A percentile compares a stretch with the other conserved stretches of the same genome.
Evolutionary conservation across 2,329 filamentous ascomycete genomes (phyloP).

Genomic region (Aspergillus costaricaensis): DNA sequence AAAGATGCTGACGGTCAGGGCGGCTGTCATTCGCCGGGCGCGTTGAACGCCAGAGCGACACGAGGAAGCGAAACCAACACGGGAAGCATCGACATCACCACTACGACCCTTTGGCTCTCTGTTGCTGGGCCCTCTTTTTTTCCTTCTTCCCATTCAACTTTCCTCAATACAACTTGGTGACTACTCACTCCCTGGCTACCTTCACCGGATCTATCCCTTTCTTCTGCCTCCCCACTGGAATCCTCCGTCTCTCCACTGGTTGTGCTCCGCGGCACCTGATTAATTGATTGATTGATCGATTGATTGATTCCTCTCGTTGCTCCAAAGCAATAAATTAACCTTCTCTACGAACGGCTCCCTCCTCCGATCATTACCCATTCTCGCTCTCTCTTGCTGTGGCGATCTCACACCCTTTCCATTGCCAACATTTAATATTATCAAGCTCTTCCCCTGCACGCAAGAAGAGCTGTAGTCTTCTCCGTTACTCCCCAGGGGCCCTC

Average conservation of each 20-base stretch:
- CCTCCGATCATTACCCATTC: background rate
- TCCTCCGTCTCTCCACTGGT: background rate
- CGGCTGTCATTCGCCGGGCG: conserved; percentile 11
- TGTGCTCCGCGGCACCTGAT: background rate
- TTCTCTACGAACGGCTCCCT: background rate
- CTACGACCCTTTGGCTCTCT: background rate
- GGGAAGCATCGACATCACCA: conserved; percentile 14
- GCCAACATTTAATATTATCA: background rate
- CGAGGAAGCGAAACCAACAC: conserved; percentile 11
- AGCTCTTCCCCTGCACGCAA: background rate
- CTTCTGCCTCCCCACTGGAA: background rate
- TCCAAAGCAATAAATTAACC: conserved; percentile 1
- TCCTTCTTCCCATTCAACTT: background rate
- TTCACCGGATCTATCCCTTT: background rate
- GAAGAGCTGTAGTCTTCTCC: background rate
- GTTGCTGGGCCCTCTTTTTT: background rate
- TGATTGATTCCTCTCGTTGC: background rate
- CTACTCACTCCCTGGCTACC: background rate
- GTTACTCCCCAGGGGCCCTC: conserved; percentile 5
- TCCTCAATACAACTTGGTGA: background rate
- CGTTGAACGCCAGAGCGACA: conserved; percentile 8
- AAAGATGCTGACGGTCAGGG: conserved; percentile 9
- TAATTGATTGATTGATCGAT: background rate
- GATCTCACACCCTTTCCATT: background rate
- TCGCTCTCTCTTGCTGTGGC: background rate